Evolutionary conservation across 345 rosid genomes (phyloP).

Genomic region (Microthlaspi erraticum): DNA sequence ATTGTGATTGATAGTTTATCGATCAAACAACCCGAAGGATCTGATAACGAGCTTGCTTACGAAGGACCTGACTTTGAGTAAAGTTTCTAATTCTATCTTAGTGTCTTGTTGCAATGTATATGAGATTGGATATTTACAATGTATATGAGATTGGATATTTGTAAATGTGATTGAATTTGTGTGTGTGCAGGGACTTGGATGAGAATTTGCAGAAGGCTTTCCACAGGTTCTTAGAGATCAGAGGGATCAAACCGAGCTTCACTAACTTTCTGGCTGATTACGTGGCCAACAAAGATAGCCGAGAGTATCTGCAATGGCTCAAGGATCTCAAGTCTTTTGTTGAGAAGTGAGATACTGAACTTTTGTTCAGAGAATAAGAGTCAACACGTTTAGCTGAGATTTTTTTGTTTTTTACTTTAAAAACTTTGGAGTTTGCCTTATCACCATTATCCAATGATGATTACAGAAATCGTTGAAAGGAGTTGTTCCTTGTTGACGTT

Average conservation of each 20-base stretch:
- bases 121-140: not conserved
- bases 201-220: conserved; percentile 73
- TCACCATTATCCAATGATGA: conserved; percentile 11
- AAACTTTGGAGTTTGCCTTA: conserved; percentile 1
- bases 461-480: conserved; percentile 8
- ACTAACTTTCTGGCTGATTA: conserved; percentile 53
- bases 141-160: conserved; percentile 15
- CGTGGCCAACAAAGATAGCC: conserved; percentile 60
- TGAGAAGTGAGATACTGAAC: conserved; percentile 45
- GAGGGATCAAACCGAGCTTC: conserved; percentile 64
- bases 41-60: conserved; percentile 51
- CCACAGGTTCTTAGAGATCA: conserved; percentile 61
- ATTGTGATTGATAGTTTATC: conserved; percentile 62
- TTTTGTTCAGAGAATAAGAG: conserved; percentile 15
- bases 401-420: not conserved
- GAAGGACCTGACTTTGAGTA: conserved; percentile 75
- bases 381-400: not conserved
- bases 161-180: conserved; percentile 22
- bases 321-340: conserved; percentile 59
- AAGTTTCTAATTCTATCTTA: conserved; percentile 29
- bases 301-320: conserved; percentile 67
- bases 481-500: not conserved
- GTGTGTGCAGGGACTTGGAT: conserved; percentile 62
- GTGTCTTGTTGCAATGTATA: not conserved
- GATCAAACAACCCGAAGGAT: conserved; percentile 47